These are phyloP conservation scores for Dalbergia cultrata DNA, from an alignment of 306 rosid genomes.

Conservation along the genomic window DNA sequence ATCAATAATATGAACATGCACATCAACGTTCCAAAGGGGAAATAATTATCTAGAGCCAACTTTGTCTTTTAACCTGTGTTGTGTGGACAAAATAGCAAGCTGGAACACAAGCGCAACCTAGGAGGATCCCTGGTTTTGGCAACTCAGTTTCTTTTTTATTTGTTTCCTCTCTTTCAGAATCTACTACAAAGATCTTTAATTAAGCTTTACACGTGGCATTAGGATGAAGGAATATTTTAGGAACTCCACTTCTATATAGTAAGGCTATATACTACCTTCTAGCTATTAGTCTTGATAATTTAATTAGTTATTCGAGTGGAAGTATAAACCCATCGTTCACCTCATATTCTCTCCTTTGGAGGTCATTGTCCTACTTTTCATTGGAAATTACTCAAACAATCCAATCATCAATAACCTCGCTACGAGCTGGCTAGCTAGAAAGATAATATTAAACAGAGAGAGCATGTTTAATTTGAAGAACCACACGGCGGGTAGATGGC, in stretches of 20 bases:
- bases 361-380: no score
- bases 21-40: not conserved
- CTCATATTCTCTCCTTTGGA: no score
- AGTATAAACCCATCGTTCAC: not conserved
- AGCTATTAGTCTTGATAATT: not conserved
- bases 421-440: no score
- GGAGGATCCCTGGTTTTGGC: slow-evolving; percentile 11
- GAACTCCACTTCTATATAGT: not conserved
- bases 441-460: no score
- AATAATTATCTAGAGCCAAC: not conserved
- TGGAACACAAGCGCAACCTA: not conserved
- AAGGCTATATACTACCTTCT: not conserved
- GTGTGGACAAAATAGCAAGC: not conserved
- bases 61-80: not conserved
- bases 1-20: not conserved
- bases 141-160: slow-evolving; percentile 3
- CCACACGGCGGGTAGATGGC: no score
- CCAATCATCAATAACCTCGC: no score
- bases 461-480: no score
- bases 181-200: not conserved
- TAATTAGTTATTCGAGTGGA: not conserved
- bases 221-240: not conserved
- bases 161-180: not conserved
- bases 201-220: not conserved
- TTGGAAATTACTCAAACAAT: no score